Base-by-base conservation (phyloP, 441 rosid genomes). In the Pelargonium cotyledonis region DNA sequence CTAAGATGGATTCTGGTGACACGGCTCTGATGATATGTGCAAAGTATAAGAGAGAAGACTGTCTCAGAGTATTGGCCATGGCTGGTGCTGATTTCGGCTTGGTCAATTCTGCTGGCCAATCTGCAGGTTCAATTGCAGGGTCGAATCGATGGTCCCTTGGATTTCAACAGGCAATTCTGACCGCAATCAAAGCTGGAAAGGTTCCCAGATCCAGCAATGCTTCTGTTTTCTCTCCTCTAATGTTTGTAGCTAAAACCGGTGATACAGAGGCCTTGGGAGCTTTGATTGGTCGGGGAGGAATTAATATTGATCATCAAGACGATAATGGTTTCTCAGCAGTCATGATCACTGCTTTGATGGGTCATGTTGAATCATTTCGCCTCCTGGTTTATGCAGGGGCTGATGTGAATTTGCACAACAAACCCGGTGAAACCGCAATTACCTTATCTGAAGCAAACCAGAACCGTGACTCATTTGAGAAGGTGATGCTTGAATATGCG, bases 401-500 rank as follows among this genome's bases (percentile, higher is more conserved):
- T 43, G 95, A 95, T 47, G 92, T 95, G 19, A 88, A 89, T 79
- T 83, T 92, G 3, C 47, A 15, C 4, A 95, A 85, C 80, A 86
- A 86, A 72, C 77, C 82, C 1, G 95, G 97, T 0, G 84, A 89
- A 78, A 88, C 87, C n/a, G 98, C 96, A 26, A 83, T 92, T 46
- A 81, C 85, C 38, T 68, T 95, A 35, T 88, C 97, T 6, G 81
- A 82, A 67, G 68, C 82, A 72, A 88, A 83, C 70, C 89, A 81
- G 58, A 78, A 88, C 21, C 82, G 83, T 0, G 91, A 90, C 79
- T 75, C 76, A 44, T 86, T 95, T 11, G 99, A 90, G 88, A 92
- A 88, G 82, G 97, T 90, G 75, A 87, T 95, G 99, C 91, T 95
- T 10, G 98, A 92, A 75, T 89, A 82, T 66, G 90, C 96, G 6